phyloP scores from a whole-genome alignment of 2,329 filamentous ascomycete genomes.

The Penicillium crustosum region DNA sequence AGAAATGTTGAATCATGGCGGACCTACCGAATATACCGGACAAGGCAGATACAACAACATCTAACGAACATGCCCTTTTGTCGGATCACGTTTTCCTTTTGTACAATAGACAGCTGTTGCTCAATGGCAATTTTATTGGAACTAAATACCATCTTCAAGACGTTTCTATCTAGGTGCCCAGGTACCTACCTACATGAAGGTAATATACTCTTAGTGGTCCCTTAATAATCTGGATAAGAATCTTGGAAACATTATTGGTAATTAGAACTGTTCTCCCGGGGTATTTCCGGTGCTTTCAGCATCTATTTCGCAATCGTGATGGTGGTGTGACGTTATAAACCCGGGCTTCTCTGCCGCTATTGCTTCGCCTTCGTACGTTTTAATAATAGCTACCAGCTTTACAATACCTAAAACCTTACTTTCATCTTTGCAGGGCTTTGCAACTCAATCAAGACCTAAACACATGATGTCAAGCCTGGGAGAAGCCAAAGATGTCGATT shows the following conservation, averaged over 20 bases:
- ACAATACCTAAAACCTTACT: background rate
- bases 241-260: background rate
- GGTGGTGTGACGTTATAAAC: background rate
- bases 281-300: background rate
- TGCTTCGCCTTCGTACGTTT: background rate
- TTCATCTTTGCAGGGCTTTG: background rate
- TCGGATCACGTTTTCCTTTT: background rate
- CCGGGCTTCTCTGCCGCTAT: background rate
- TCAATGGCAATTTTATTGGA: too few species aligned
- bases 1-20: constrained; percentile 12
- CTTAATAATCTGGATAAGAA: too few species aligned
- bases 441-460: background rate
- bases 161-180: background rate
- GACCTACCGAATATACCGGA: background rate
- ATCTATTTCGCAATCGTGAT: background rate
- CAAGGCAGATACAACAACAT: background rate
- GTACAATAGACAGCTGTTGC: background rate
- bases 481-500: constrained; percentile 12
- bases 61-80: background rate
- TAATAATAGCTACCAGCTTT: background rate
- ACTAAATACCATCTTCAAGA: background rate
- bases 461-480: constrained; percentile 12
- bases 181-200: too few species aligned
- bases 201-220: too few species aligned
- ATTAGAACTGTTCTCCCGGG: background rate